These are phyloP conservation scores for Fraxinus cuspidata DNA, from an alignment of 257 asterid species.

Conservation along the genomic window DNA sequence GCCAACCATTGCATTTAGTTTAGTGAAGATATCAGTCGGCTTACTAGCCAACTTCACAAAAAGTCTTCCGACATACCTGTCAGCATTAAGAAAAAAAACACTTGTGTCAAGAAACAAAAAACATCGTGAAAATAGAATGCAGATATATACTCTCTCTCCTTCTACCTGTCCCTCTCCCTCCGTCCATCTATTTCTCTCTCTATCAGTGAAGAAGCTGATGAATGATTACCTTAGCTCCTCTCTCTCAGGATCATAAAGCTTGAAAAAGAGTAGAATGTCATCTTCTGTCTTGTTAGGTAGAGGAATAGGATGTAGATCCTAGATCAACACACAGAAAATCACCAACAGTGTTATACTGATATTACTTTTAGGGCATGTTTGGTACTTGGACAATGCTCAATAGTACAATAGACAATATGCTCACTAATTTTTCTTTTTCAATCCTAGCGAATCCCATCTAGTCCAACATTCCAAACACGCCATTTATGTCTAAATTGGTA, in stretches of 20 bases:
- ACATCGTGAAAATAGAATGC: neutral
- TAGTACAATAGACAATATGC: neutral
- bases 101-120: neutral
- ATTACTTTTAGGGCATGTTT: constrained; percentile 5
- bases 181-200: neutral
- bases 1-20: constrained; percentile 51
- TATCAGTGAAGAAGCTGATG: constrained; percentile 4
- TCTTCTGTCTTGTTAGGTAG: constrained; percentile 43
- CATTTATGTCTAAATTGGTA: neutral
- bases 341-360: neutral
- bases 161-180: neutral
- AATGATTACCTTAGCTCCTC: constrained; percentile 48
- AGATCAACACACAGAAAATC: constrained; percentile 28
- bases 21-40: constrained; percentile 41
- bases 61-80: constrained; percentile 47
- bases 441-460: neutral
- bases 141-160: neutral
- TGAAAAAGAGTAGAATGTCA: constrained; percentile 52
- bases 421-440: neutral
- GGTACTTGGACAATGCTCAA: constrained; percentile 5
- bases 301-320: constrained; percentile 44
- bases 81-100: constrained; percentile 6
- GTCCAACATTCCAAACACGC: neutral
- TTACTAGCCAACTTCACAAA: constrained; percentile 40
- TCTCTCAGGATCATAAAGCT: constrained; percentile 54